A percentile compares a stretch with the other conserved stretches of the same genome.
Evolutionary conservation across 257 asterid species (phyloP).

Genomic region (Linaria vulgaris): DNA sequence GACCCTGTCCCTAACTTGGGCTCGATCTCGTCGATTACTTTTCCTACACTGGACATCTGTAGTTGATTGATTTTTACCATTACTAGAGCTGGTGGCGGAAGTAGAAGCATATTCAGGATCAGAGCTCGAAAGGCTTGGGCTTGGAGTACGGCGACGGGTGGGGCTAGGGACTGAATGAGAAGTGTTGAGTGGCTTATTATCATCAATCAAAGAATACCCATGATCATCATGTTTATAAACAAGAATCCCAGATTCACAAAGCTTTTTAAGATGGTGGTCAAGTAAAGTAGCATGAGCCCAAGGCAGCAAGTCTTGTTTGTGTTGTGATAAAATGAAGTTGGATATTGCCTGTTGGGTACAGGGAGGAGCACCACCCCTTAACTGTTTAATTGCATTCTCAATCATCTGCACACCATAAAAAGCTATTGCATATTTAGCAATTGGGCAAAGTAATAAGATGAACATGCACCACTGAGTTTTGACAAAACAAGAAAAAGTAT

Average conservation of each 20-base stretch:
- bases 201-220: constrained; percentile 9
- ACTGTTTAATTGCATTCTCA: constrained; percentile 46
- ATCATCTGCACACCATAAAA: too few relatives aligned
- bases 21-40: too few relatives aligned
- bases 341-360: constrained; percentile 57
- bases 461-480: too few relatives aligned
- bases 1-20: constrained; percentile 11
- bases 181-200: constrained; percentile 2
- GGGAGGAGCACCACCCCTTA: constrained; percentile 50
- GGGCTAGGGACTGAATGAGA: background rate
- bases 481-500: too few relatives aligned
- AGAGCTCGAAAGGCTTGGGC: constrained; percentile 5
- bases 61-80: constrained; percentile 16
- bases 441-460: too few relatives aligned
- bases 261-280: background rate
- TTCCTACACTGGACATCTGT: constrained; percentile 6
- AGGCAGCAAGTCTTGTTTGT: constrained; percentile 12
- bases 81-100: constrained; percentile 33
- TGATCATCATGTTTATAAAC: background rate
- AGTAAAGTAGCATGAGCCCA: constrained; percentile 10
- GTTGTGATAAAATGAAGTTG: constrained; percentile 29
- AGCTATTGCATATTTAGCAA: too few relatives aligned
- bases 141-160: constrained; percentile 12
- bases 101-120: constrained; percentile 25
- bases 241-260: constrained; percentile 4